Base-by-base conservation (phyloP, 257 asterid genomes). In the Fraxinus americana region DNA sequence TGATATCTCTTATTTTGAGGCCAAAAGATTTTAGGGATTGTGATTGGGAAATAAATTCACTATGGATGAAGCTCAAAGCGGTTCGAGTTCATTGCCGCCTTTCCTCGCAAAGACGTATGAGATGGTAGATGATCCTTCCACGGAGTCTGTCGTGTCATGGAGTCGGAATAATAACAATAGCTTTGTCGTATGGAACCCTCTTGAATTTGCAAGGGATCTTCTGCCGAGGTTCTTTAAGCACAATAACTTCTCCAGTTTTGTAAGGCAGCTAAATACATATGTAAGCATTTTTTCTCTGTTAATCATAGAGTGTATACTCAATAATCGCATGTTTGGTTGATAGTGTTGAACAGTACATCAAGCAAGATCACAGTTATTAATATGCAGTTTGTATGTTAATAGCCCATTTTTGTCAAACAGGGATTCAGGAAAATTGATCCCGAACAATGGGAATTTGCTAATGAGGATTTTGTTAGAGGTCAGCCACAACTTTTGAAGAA, bases 351-450 rank as follows among this genome's bases (percentile, higher is more conserved):
- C 16, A 12, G 19, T 12, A 48, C 5, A 48, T 14, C 4, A 2
- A 48, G 59, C 7, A 5, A 48, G 21, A 48, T 48, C 57, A 14
- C 4, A 48, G n/a, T 48, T 48, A 3, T 0, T 48, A 45, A 14
- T 48, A 48, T 48, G 19, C 57, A 48, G 69, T 75, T 67, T 45
- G 2, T 13, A 38, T 78, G 70, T 73, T 16, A 36, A 54, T 52
- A 52, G 72, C 9, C 17, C 9, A 21, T 69, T 67, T 76, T 6
- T 80, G 77, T 78, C 66, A 29, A 29, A 50, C 85, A 94, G 98
- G 98, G 98, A 54, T 94, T 94, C 82, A 82, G 98, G 85, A 94
- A 94, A 85, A 82, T 79, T 75, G 98, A 92, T 86, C 92, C 98
- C 6, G 98, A 94, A 52, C 92, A 86, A 70, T 94, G 98, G 98